Conservation (phyloP, 2,329 filamentous ascomycete genomes). For the Arachnomyces sp. region DNA sequence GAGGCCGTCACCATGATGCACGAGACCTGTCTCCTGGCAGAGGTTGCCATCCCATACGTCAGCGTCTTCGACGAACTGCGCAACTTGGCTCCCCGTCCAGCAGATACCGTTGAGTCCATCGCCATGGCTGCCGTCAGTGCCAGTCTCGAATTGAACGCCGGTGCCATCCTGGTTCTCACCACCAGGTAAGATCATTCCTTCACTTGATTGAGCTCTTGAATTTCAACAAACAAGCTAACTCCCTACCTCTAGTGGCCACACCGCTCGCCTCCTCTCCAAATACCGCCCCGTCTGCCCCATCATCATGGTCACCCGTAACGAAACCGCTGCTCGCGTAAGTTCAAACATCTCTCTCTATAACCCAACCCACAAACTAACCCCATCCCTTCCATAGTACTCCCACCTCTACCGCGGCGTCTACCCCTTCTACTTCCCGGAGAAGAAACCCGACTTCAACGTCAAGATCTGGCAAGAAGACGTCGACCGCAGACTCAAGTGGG, state of each 20-base stretch:
- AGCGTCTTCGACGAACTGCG: conserved; percentile 94
- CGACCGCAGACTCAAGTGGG: conserved; percentile 95
- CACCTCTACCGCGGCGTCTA: conserved; percentile 98
- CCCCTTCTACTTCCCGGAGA: conserved; percentile 88
- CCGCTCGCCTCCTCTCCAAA: conserved; percentile 92
- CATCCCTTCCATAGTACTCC: conserved; percentile 53
- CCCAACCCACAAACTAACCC: conserved; percentile 10
- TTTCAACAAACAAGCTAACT: conserved; percentile 1
- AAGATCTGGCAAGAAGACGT: conserved; percentile 99
- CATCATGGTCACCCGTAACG: conserved; percentile 94
- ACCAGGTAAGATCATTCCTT: conserved; percentile 55
- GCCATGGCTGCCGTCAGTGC: conserved; percentile 95
- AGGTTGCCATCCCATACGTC: conserved; percentile 95
- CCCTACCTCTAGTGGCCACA: conserved; percentile 60
- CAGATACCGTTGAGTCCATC: conserved; percentile 84
- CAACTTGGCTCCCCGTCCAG: conserved; percentile 72
- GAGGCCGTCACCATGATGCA: conserved; percentile 97
- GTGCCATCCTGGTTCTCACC: conserved; percentile 90
- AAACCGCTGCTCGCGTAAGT: conserved; percentile 64
- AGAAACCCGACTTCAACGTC: conserved; percentile 88
- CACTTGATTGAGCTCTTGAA: conserved; percentile 2
- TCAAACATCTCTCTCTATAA: conserved; percentile 3
- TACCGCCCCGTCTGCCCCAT: conserved; percentile 98
- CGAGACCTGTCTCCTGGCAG: conserved; percentile 91
- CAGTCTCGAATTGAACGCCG: conserved; percentile 91